Evolutionary conservation across 108 stramenopile genomes (phyloP), one percentile per base, ranked within the genome.

Genomic region (Thalassiosira profunda): DNA sequence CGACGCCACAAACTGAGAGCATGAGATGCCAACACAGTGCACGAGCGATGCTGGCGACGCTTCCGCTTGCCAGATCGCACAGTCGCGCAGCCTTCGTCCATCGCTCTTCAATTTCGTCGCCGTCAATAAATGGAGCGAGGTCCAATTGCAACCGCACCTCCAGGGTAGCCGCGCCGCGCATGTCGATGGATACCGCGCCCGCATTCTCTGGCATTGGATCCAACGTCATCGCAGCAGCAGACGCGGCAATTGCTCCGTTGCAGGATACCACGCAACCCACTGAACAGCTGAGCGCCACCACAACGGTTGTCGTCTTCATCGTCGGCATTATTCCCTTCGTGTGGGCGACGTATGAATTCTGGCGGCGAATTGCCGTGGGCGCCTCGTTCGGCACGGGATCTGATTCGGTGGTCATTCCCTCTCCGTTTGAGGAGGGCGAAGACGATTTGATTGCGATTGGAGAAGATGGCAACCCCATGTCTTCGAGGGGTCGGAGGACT

Each of bases 261-360:
- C 52, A 41, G 33, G 25, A 66, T 3, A 46, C 25, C 23, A 23
- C 54, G 37, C 54, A 56, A 57, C 12, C 15, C 2, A 59, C 72
- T 28, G 63, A 72, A 42, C 76, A 64, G 60, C 47, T 66, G 24
- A 66, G 57, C 30, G 48, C 70, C 21, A 61, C 67, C 5, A 72
- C 76, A 45, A 66, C 63, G n/a, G 20, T 66, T 4, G 28, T 67
- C 17, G 76, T 82, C 9, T 82, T 82, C 54, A 53, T 78, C 11
- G 69, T 78, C 15, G 81, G 81, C 20, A 34, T 74, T 12, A 67
- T 82, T n/a, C 81, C 81, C 1, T 82, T 82, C 35, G 10, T 68
- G 6, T 76, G 89, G 89, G 94, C 94, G 23, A 89, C 94, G 4
- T 63, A 79, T 37, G 91, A 95, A 79, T 95, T 95, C 65, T 95